Base-by-base conservation (phyloP, 2,329 filamentous ascomycete genomes). In the Curvularia sp. region DNA sequence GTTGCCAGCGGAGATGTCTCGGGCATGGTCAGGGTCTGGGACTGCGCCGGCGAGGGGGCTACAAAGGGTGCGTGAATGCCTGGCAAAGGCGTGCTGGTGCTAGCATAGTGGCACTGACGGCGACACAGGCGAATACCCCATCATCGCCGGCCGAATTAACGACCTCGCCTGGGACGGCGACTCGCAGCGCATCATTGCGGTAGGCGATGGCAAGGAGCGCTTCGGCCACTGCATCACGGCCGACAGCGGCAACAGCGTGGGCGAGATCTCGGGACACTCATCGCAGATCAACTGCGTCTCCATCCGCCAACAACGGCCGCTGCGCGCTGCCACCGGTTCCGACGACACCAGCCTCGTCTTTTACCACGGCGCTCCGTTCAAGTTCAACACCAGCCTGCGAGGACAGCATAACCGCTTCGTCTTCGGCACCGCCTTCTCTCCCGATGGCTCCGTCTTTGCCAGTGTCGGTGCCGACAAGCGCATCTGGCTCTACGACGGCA, bases 91-190 rank as follows among this genome's bases (percentile, higher is more conserved):
- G 23, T n/a, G 23, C 23, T n/a, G 9, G 30, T 8, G 13, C 27
- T 23, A 1, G 25, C 67, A 62, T 66, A 60, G 69, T 19, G n/a
- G 5, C 61, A 66, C 71, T 74, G 63, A 74, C 63, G n/a, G 42
- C 34, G n/a, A 5, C 43, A 15, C 61, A 84, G 84, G 93, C 66
- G 94, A 98, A 78, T 98, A 97, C 79, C 86, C 88, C 73, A 97
- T 98, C 79, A 93, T 98, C 72, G 93, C 91, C 32, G 95, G 95
- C 12, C 89, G 92, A 53, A 94, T 99, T 80, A 96, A 97, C 75
- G 95, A 99, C 76, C 87, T 99, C 65, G 94, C 93, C 1, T 99
- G 95, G 93, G 95, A 98, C 72, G 94, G 93, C 56, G 95, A 99
- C 79, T 96, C 91, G 60, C 93, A 97, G 81, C 89, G 95, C 49